Base-by-base conservation (phyloP, 176 grass and related monocot species). In the Oryza rufipogon region DNA sequence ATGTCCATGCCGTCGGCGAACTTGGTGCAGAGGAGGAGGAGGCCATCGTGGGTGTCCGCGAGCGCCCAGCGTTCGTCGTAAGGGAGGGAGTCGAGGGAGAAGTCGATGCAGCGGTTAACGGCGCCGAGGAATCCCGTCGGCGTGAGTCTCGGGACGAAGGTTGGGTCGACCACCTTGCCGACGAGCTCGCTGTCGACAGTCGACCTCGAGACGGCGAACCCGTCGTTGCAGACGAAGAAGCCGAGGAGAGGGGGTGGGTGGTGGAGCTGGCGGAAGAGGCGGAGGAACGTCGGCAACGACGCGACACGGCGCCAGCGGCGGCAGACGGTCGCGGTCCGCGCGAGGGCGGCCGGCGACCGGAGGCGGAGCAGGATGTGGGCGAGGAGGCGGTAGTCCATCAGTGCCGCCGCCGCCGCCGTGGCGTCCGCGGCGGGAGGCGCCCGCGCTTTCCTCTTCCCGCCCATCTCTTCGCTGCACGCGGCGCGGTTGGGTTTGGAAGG, bases 361-460 rank as follows among this genome's bases (percentile, higher is more conserved):
- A 83, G 25, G 54, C 80, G 69, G 52, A 83, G 80, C 33, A 83
- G 80, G 9, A 83, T 83, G 39, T 83, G 68, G 9, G 56, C 54
- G 34, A 83, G 80, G 41, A 28, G 23, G 14, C 22, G 23, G 25
- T 82, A 51, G 5, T 33, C 69, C 33, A 82, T 4, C 34, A n/a
- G n/a, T n/a, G n/a, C n/a, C n/a, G 30, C 30, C 30, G 30, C 23
- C 23, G 23, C 30, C 2, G 23, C 80, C 16, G 69, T 82, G 15
- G 52, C 54, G 71, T 83, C 70, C 68, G 23, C 70, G 54, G 41
- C 47, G 47, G 47, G 9, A 12, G 47, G 11, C 3, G 9, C 47
- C 47, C 47, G 47, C 11, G 47, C 47, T 12, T 49, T 49, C 12
- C 47, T 49, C 11, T 49, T 49, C 41, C 41, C 41, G 41, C 41